phyloP scores from a whole-genome alignment of 192 early-diverging fungal species.

The Backusella morwellensis region DNA sequence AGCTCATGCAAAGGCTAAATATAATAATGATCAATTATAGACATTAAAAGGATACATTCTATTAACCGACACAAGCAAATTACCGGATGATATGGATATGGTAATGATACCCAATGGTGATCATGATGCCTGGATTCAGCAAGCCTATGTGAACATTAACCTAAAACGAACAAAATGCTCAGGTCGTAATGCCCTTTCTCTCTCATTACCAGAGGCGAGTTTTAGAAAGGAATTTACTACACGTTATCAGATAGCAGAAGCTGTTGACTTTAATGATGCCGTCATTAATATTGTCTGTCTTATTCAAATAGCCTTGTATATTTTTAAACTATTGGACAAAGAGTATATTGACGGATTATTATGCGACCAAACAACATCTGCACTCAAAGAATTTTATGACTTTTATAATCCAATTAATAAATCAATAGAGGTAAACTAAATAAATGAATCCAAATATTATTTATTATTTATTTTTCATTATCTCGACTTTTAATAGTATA shows the following conservation, averaged over 20 bases:
- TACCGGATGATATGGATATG: conserved; percentile 47
- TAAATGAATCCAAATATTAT: not conserved
- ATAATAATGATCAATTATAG: conserved; percentile 24
- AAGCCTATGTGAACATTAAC: conserved; percentile 52
- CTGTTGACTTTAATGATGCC: conserved; percentile 44
- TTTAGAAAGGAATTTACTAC: conserved; percentile 51
- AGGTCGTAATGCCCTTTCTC: conserved; percentile 49
- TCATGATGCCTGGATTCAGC: conserved; percentile 41
- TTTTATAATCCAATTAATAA: conserved; percentile 36
- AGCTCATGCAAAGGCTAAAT: not conserved
- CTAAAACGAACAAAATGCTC: conserved; percentile 47
- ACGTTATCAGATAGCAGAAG: conserved; percentile 44
- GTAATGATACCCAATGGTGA: conserved; percentile 50
- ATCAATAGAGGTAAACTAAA: conserved; percentile 4
- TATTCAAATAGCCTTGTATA: conserved; percentile 41
- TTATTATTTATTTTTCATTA: not conserved
- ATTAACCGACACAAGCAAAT: conserved; percentile 44
- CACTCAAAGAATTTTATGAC: conserved; percentile 38
- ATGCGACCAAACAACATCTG: conserved; percentile 45
- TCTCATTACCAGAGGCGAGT: conserved; percentile 33
- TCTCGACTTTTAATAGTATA: not conserved
- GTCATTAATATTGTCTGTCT: conserved; percentile 46
- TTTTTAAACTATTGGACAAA: conserved; percentile 41
- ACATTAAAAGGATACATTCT: conserved; percentile 45
- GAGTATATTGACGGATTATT: conserved; percentile 48